phyloP scores from a whole-genome alignment of 2,329 filamentous ascomycete species.

The Calonectria pseudoreteaudii region DNA sequence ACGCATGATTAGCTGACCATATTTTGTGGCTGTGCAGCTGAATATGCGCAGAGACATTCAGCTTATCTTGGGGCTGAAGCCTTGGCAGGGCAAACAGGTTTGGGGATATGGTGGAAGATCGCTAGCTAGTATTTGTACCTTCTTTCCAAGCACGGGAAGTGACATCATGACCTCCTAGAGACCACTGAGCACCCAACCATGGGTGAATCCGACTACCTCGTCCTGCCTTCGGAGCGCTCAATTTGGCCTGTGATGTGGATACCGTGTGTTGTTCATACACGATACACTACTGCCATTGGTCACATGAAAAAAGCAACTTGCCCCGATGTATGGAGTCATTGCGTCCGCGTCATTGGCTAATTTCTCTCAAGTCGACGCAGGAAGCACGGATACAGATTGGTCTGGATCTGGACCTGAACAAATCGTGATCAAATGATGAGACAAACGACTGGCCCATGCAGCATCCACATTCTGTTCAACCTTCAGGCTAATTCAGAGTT shows the following conservation, averaged over 20 bases:
- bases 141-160: too few relatives aligned
- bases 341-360: background rate
- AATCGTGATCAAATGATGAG: background rate
- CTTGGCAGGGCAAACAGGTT: background rate
- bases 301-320: background rate
- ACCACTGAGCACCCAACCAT: too few relatives aligned
- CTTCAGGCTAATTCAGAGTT: background rate
- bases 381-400: background rate
- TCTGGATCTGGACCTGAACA: background rate
- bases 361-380: background rate
- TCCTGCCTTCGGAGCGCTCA: too few relatives aligned
- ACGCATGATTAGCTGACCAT: background rate
- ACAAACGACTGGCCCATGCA: background rate
- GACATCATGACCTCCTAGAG: too few relatives aligned
- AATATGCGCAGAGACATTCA: background rate
- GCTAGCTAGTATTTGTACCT: background rate
- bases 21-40: background rate
- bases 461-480: background rate
- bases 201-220: background rate
- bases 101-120: too few relatives aligned
- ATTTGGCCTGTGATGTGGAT: background rate
- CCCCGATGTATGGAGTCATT: background rate
- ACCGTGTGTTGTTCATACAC: background rate
- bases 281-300: background rate
- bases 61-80: background rate